Percentiles rank a stretch among this genome's conserved stretches.
phyloP scores from a whole-genome alignment of 129 eudicot genomes.

The Chrysanthemum lavandulifolium region DNA sequence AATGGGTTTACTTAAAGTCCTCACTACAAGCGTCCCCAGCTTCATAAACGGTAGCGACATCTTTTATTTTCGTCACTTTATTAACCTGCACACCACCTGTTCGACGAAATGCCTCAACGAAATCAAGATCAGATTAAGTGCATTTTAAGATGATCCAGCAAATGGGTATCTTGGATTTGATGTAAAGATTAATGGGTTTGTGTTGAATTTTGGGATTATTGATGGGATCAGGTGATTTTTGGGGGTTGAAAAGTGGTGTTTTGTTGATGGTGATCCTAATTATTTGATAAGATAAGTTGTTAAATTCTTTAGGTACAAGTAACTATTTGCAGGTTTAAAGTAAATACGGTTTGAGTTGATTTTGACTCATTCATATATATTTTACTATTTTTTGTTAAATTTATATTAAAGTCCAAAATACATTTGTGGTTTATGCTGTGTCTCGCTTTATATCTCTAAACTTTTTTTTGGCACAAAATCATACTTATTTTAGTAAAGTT shows the following conservation, averaged over 20 bases:
- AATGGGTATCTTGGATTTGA: background rate
- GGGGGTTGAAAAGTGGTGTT: background rate
- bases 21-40: constrained; percentile 76
- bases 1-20: constrained; percentile 86
- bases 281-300: background rate
- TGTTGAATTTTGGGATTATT: background rate
- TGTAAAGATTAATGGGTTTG: constrained; percentile 2
- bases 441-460: no score
- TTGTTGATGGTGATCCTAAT: constrained; percentile 21
- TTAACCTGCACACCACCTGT: constrained; percentile 18
- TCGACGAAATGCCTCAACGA: constrained; percentile 25
- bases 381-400: no score
- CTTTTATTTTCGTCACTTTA: constrained; percentile 21
- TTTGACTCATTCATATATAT: no score
- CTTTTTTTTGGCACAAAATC: no score
- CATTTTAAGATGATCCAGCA: constrained; percentile 1
- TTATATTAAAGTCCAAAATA: no score
- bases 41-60: constrained; percentile 76
- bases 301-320: background rate
- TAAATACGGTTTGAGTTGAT: no score
- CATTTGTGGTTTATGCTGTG: no score
- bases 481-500: no score
- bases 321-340: no score
- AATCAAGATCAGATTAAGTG: background rate
- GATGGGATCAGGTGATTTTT: constrained; percentile 11